Evolutionary conservation across 1,139 yeast species (phyloP).

Genomic region (Kodamaea alishanica): DNA sequence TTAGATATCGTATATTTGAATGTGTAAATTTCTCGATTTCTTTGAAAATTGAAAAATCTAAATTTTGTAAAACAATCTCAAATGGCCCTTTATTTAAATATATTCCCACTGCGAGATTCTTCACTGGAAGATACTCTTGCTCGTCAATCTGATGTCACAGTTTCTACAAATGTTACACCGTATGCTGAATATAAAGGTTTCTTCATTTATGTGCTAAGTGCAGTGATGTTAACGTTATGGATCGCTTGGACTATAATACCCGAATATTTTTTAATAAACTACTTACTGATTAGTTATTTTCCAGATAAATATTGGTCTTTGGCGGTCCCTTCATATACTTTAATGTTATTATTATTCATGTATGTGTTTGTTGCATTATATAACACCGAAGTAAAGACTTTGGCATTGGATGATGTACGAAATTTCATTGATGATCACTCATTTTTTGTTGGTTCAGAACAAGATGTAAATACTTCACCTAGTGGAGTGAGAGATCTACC

Average conservation of each 20-base stretch:
- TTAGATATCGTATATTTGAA: not conserved
- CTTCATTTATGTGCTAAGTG: constrained; percentile 64
- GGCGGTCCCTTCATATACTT: constrained; percentile 65
- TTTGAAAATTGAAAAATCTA: no score
- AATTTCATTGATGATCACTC: constrained; percentile 70
- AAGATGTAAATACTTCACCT: constrained; percentile 50
- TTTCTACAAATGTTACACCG: constrained; percentile 60
- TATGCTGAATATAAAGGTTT: constrained; percentile 81
- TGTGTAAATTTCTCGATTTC: no score
- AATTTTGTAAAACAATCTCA: not conserved
- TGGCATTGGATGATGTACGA: constrained; percentile 53
- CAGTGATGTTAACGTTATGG: constrained; percentile 51
- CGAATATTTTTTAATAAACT: constrained; percentile 41
- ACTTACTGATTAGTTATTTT: constrained; percentile 61
- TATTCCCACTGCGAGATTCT: not conserved
- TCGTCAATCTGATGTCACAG: constrained; percentile 71
- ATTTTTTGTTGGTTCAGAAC: constrained; percentile 37
- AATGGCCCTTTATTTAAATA: constrained; percentile 3
- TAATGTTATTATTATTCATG: constrained; percentile 66
- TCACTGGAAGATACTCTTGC: constrained; percentile 54
- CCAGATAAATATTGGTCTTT: constrained; percentile 89
- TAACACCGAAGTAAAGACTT: constrained; percentile 70
- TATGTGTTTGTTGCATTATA: constrained; percentile 69
- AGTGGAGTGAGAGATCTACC: constrained; percentile 88
- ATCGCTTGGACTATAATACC: constrained; percentile 72